These are phyloP conservation scores for Ganoderma lucidum DNA, from an alignment of 1,284 basidiomycete genomes.

Conservation along the genomic window DNA sequence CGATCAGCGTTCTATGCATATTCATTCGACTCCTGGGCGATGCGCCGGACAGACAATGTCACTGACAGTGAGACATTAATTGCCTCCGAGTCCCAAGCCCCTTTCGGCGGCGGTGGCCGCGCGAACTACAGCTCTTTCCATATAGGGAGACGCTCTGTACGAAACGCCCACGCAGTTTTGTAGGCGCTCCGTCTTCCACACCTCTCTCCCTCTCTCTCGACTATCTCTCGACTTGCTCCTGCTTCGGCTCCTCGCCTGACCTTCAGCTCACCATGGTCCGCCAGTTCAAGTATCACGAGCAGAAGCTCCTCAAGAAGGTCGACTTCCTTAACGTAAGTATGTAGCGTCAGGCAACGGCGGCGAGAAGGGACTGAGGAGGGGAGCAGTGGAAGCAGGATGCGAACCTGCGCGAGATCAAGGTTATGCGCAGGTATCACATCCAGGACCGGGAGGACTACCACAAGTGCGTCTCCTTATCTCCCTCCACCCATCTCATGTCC, in stretches of 20 bases:
- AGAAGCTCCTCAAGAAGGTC: slow-evolving; percentile 94
- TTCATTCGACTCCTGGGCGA: slow-evolving; percentile 1
- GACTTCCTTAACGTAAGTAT: slow-evolving; percentile 83
- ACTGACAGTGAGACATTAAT: background rate
- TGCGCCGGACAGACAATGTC: background rate
- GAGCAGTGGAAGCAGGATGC: slow-evolving; percentile 96
- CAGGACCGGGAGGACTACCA: slow-evolving; percentile 96
- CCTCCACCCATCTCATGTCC: background rate
- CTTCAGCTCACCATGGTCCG: slow-evolving; percentile 68
- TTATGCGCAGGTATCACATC: slow-evolving; percentile 96
- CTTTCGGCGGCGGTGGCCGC: background rate
- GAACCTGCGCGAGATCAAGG: slow-evolving; percentile 90
- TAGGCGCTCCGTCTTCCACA: background rate
- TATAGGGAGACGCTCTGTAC: background rate
- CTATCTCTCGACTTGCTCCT: slow-evolving; percentile 12
- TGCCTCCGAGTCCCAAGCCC: background rate
- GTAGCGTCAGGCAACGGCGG: slow-evolving; percentile 40
- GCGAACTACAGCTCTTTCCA: slow-evolving; percentile 1
- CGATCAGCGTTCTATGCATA: background rate
- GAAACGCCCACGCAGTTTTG: slow-evolving; percentile 5
- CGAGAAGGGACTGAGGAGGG: background rate
- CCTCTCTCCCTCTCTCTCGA: slow-evolving; percentile 6
- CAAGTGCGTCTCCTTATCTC: slow-evolving; percentile 61
- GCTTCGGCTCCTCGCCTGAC: background rate
- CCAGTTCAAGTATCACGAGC: slow-evolving; percentile 94